Evolutionary conservation across 208 protist species (phyloP).

Genomic region (Wallacemonas sp.): DNA sequence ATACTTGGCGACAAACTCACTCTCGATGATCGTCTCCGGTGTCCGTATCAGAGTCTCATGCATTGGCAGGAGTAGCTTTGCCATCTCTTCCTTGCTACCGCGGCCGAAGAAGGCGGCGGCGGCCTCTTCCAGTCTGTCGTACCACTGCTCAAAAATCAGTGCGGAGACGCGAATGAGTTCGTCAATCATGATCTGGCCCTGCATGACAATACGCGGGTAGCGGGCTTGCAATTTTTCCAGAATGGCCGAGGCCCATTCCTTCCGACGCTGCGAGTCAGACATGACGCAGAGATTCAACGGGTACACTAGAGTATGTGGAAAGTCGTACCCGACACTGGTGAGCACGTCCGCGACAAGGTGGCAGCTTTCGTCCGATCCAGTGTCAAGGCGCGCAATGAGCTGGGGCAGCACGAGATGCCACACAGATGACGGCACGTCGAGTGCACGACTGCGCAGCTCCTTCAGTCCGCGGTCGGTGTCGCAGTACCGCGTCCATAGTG

Average conservation of each 20-base stretch:
- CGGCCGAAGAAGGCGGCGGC: slow-evolving; percentile 95
- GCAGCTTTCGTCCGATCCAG: slow-evolving; percentile 85
- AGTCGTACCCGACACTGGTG: slow-evolving; percentile 91
- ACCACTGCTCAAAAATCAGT: slow-evolving; percentile 94
- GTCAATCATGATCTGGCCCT: slow-evolving; percentile 93
- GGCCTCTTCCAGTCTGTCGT: slow-evolving; percentile 94
- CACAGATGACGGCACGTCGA: slow-evolving; percentile 93
- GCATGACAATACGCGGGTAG: slow-evolving; percentile 79
- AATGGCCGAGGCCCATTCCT: slow-evolving; percentile 68
- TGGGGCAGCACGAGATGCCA: slow-evolving; percentile 99
- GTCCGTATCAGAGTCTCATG: slow-evolving; percentile 93
- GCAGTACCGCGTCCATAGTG: slow-evolving; percentile 95
- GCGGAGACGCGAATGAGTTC: slow-evolving; percentile 98
- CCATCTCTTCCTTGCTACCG: slow-evolving; percentile 82
- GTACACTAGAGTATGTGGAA: slow-evolving; percentile 98
- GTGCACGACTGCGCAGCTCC: slow-evolving; percentile 91
- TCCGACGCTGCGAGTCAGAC: slow-evolving; percentile 74
- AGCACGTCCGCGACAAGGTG: slow-evolving; percentile 94
- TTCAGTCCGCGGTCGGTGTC: slow-evolving; percentile 61
- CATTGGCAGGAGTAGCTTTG: slow-evolving; percentile 87
- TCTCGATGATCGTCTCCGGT: slow-evolving; percentile 94
- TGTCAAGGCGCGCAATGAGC: slow-evolving; percentile 98
- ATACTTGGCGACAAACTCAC: slow-evolving; percentile 89
- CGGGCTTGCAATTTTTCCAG: slow-evolving; percentile 62
- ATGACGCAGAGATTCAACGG: slow-evolving; percentile 97